Percentiles rank a stretch among this genome's conserved stretches.
Evolutionary conservation across 805 yeast genomes (phyloP).

Genomic region (Wickerhamomyces hampshirensis): DNA sequence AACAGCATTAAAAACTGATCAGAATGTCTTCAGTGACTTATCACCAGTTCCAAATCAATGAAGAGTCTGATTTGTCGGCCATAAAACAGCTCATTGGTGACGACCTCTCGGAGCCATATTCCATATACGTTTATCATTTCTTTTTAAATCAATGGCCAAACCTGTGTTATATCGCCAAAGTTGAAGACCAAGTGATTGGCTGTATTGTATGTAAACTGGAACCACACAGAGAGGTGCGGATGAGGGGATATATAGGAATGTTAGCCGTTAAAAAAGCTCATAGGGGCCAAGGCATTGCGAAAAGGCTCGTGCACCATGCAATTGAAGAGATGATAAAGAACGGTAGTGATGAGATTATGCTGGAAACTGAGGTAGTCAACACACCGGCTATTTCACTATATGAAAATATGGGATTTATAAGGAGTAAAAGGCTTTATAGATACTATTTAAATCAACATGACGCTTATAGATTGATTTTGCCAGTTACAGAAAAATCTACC

Average conservation of each 20-base stretch:
- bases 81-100: slow-evolving; percentile 56
- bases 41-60: slow-evolving; percentile 19
- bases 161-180: slow-evolving; percentile 62
- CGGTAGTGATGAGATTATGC: slow-evolving; percentile 82
- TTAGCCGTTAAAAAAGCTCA: slow-evolving; percentile 70
- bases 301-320: slow-evolving; percentile 55
- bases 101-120: slow-evolving; percentile 90
- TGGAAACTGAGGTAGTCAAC: slow-evolving; percentile 89
- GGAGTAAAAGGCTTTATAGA: slow-evolving; percentile 71
- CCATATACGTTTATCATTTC: slow-evolving; percentile 86
- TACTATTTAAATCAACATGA: slow-evolving; percentile 92
- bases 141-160: slow-evolving; percentile 91
- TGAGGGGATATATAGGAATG: slow-evolving; percentile 96
- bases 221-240: slow-evolving; percentile 63
- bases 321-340: slow-evolving; percentile 59
- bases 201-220: slow-evolving; percentile 81
- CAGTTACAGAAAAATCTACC: slow-evolving; percentile 59
- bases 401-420: slow-evolving; percentile 70
- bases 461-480: slow-evolving; percentile 83
- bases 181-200: slow-evolving; percentile 52
- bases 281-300: slow-evolving; percentile 82
- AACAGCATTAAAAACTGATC: not conserved
- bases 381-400: slow-evolving; percentile 63
- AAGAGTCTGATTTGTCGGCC: slow-evolving; percentile 40
- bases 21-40: slow-evolving; percentile 16